Percentiles rank a stretch among this genome's conserved stretches.
These are phyloP conservation scores for Talaromyces sp. DNA, from an alignment of 2,329 filamentous ascomycete species.

Conservation along the genomic window DNA sequence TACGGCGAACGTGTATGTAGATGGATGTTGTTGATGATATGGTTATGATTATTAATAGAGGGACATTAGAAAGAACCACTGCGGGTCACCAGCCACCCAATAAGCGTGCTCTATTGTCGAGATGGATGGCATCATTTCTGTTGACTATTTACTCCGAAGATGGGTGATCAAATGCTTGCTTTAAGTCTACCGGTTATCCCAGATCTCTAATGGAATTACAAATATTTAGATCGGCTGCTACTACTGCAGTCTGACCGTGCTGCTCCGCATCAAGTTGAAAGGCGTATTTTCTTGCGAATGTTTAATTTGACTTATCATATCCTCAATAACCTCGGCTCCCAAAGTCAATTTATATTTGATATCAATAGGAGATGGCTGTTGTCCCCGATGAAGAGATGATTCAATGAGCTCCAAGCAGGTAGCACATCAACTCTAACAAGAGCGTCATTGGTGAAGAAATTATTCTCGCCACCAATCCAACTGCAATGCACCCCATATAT, in stretches of 20 bases:
- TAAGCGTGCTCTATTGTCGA: neutral
- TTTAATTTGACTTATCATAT: neutral
- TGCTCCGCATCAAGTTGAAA: neutral
- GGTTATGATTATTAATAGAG: neutral
- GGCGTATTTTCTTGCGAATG: neutral
- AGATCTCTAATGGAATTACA: too few relatives aligned
- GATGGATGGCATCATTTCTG: neutral
- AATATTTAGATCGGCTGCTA: neutral
- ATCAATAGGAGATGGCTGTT: neutral
- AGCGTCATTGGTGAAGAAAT: neutral
- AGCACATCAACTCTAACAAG: neutral
- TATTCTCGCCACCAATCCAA: neutral
- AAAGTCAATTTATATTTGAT: neutral
- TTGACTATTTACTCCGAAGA: too few relatives aligned
- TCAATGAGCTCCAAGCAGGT: neutral
- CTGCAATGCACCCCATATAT: neutral
- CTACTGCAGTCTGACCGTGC: neutral
- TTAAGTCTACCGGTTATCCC: neutral
- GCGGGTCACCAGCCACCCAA: neutral
- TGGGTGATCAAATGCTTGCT: neutral
- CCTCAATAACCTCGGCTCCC: too few relatives aligned
- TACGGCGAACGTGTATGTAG: too few relatives aligned
- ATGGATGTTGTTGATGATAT: neutral
- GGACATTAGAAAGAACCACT: neutral
- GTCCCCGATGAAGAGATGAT: neutral